Conservation (phyloP, 164 flowering plant genomes). For the Sextonia rubra region DNA sequence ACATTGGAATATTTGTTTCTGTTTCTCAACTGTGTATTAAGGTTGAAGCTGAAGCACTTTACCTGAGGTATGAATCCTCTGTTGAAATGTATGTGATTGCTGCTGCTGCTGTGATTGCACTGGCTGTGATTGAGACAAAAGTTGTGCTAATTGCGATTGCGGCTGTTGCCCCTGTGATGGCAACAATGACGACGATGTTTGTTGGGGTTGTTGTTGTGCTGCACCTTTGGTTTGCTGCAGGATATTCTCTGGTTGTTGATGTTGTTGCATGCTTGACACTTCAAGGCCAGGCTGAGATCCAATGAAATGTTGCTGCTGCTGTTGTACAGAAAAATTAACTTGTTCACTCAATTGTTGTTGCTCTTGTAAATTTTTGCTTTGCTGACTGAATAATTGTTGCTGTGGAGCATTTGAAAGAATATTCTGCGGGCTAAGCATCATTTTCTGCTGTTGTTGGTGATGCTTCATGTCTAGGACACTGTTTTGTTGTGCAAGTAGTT, state of each 20-base stretch:
- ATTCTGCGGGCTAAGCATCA: constrained; percentile 40
- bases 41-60: constrained; percentile 62
- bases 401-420: constrained; percentile 27
- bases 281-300: constrained; percentile 54
- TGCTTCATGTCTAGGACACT: constrained; percentile 13
- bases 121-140: constrained; percentile 65
- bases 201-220: constrained; percentile 36
- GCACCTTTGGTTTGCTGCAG: constrained; percentile 55
- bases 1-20: constrained; percentile 63
- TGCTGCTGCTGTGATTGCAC: constrained; percentile 69
- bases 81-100: constrained; percentile 58
- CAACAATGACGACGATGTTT: constrained; percentile 28
- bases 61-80: constrained; percentile 55
- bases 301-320: constrained; percentile 45
- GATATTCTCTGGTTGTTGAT: constrained; percentile 57
- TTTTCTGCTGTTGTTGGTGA: constrained; percentile 42
- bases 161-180: constrained; percentile 58
- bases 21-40: constrained; percentile 60
- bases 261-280: constrained; percentile 50
- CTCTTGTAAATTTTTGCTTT: constrained; percentile 57
- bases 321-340: constrained; percentile 27
- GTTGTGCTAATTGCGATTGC: constrained; percentile 48
- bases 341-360: constrained; percentile 56
- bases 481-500: constrained; percentile 18
- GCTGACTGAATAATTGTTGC: constrained; percentile 37